These are phyloP conservation scores for Heritiera fomes DNA, from an alignment of 345 rosid species.

Conservation along the genomic window DNA sequence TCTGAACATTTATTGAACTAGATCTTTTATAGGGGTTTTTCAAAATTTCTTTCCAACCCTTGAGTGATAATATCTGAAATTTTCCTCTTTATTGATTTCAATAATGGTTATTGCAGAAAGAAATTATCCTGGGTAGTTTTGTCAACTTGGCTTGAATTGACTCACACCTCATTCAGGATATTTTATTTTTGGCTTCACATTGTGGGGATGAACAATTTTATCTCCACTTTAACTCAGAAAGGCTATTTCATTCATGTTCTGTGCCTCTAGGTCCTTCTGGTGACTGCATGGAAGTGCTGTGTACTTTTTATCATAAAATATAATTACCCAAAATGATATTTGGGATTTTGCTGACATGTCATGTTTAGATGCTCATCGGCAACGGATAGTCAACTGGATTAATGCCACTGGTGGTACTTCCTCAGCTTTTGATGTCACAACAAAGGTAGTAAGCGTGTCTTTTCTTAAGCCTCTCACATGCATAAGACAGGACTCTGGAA, in stretches of 20 bases:
- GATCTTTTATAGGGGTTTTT: background rate
- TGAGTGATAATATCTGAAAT: background rate
- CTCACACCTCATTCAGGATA: background rate
- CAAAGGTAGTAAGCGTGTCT: constrained; percentile 35
- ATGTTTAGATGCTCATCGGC: constrained; percentile 47
- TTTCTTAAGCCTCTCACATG: background rate
- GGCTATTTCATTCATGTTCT: too few species aligned
- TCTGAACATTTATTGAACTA: background rate
- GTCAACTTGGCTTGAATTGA: background rate
- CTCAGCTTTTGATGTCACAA: constrained; percentile 60
- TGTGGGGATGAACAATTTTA: background rate
- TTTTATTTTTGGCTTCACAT: background rate
- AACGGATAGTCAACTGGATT: constrained; percentile 54
- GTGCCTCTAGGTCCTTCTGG: background rate
- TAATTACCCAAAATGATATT: background rate
- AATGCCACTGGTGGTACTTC: constrained; percentile 56
- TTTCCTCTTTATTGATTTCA: background rate
- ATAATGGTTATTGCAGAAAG: background rate
- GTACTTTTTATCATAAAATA: background rate
- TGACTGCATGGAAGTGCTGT: background rate
- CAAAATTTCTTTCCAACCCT: background rate
- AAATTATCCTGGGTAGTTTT: background rate
- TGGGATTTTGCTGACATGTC: constrained; percentile 9
- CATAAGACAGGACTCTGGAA: background rate
- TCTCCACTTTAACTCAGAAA: too few species aligned